Percentiles rank a stretch among this genome's conserved stretches.
These are phyloP conservation scores for Cyberlindnera petersonii DNA, from an alignment of 805 yeast species.

Conservation along the genomic window DNA sequence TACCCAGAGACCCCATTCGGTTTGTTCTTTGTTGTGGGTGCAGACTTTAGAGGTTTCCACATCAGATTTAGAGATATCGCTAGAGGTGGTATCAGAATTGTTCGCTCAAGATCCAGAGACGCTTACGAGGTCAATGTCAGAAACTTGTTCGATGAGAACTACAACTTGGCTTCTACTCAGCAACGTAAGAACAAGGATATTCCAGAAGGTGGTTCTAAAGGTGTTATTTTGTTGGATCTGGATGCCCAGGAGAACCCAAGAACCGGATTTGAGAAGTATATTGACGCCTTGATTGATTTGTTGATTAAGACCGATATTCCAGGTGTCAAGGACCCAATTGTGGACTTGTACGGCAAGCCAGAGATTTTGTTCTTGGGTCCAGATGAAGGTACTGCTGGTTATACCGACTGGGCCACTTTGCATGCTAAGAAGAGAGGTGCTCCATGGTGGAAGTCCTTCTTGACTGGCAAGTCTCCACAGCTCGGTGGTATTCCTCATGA, in stretches of 20 bases:
- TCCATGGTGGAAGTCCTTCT: slow-evolving; percentile 97
- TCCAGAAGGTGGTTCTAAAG: slow-evolving; percentile 98
- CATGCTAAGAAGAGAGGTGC: slow-evolving; percentile 93
- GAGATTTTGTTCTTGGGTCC: slow-evolving; percentile 97
- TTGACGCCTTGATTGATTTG: slow-evolving; percentile 85
- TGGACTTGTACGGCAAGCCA: slow-evolving; percentile 76
- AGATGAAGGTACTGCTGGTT: slow-evolving; percentile 97
- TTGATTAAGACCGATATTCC: slow-evolving; percentile 63
- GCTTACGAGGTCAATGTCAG: slow-evolving; percentile 82
- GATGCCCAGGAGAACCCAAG: slow-evolving; percentile 74
- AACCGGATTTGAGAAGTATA: slow-evolving; percentile 86
- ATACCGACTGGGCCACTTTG: slow-evolving; percentile 95
- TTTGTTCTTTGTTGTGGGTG: slow-evolving; percentile 92
- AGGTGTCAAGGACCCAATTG: slow-evolving; percentile 44
- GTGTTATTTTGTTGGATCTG: slow-evolving; percentile 79
- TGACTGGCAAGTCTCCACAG: slow-evolving; percentile 90
- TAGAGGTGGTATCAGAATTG: slow-evolving; percentile 97
- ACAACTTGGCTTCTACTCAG: slow-evolving; percentile 92
- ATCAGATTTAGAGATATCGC: slow-evolving; percentile 96
- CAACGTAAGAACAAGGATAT: slow-evolving; percentile 97
- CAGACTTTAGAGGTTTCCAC: slow-evolving; percentile 96
- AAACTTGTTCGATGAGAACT: slow-evolving; percentile 92
- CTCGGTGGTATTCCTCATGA: slow-evolving; percentile 99
- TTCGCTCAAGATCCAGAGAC: slow-evolving; percentile 79
- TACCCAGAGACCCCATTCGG: slow-evolving; percentile 93